Base-by-base conservation (phyloP, 257 asterid genomes). In the Galeopsis tetrahit region DNA sequence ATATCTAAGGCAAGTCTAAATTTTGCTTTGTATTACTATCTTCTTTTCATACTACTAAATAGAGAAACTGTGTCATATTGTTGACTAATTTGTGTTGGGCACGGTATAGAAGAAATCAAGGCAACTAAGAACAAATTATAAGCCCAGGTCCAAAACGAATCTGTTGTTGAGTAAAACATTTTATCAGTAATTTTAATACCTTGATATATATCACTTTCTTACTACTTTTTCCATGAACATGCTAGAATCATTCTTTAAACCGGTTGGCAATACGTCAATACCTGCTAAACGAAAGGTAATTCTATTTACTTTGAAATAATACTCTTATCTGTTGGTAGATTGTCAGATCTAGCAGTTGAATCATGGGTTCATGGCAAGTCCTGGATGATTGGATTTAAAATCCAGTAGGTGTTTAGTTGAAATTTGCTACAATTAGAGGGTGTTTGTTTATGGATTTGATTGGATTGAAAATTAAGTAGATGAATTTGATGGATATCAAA, bases 41-140 rank as follows among this genome's bases (percentile, higher is more conserved):
- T 4, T 7, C 48, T 32, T 10, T 68, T 59, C 62, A 8, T 57
- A 40, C 63, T 62, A 43, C 48, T n/a, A 44, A 33, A 69, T 17
- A 71, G 70, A 63, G 59, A 61, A 48, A 59, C 57, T 43, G 15
- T 17, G 36, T 42, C 55, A 62, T 32, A 32, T 56, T 67, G 65
- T 75, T 79, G 68, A 51, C 75, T 73, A 69, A 85, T 64, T 66
- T 42, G 46, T 52, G 7, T 42, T 73, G 28, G 83, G 57, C 74
- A 95, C 97, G 95, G 97, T 43, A 87, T 95, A 68, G 97, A 95
- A 78, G 90, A 90, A 88, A 95, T 95, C 81, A 95, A 95, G 89
- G 86, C 96, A 49, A 95, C 98, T 48, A 92, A 95, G 86, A 95
- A 86, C 82, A 92, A 92, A 85, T 90, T 96, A 21, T 21, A 21